A percentile compares a stretch with the other conserved stretches of the same genome.
Conservation (phyloP, 306 rosid species). For the Spatholobus suberectus region DNA sequence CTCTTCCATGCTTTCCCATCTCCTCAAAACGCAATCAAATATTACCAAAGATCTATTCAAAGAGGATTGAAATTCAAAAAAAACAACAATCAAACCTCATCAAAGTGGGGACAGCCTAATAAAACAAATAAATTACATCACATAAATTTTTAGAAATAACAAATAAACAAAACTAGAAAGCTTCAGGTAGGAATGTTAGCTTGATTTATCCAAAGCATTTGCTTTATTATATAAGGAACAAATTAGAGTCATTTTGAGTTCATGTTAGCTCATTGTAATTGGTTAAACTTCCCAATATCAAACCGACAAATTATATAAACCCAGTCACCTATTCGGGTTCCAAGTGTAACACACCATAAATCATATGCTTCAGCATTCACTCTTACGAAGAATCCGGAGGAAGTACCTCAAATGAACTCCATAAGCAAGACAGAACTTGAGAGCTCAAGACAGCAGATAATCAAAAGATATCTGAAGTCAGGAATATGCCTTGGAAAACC, state of each 20-base stretch:
- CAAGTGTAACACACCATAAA: slow-evolving; percentile 38
- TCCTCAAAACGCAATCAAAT: slow-evolving; percentile 13
- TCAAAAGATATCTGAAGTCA: slow-evolving; percentile 51
- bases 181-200: slow-evolving; percentile 14
- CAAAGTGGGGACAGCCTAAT: neutral
- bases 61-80: neutral
- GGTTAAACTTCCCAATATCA: slow-evolving; percentile 27
- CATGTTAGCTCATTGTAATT: slow-evolving; percentile 31
- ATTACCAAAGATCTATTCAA: neutral
- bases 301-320: slow-evolving; percentile 35
- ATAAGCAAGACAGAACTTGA: slow-evolving; percentile 48
- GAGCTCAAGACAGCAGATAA: slow-evolving; percentile 47
- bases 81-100: neutral
- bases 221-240: slow-evolving; percentile 36
- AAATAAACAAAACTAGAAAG: slow-evolving; percentile 12
- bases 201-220: slow-evolving; percentile 32
- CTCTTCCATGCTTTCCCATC: neutral
- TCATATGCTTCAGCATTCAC: slow-evolving; percentile 42
- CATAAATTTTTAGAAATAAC: neutral
- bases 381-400: slow-evolving; percentile 42
- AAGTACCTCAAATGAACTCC: slow-evolving; percentile 50
- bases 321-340: slow-evolving; percentile 29
- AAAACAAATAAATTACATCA: slow-evolving; percentile 10
- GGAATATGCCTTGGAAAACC: slow-evolving; percentile 49
- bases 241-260: slow-evolving; percentile 31